Conservation (phyloP, 148 eudicot species). For the Polygonum aviculare region DNA sequence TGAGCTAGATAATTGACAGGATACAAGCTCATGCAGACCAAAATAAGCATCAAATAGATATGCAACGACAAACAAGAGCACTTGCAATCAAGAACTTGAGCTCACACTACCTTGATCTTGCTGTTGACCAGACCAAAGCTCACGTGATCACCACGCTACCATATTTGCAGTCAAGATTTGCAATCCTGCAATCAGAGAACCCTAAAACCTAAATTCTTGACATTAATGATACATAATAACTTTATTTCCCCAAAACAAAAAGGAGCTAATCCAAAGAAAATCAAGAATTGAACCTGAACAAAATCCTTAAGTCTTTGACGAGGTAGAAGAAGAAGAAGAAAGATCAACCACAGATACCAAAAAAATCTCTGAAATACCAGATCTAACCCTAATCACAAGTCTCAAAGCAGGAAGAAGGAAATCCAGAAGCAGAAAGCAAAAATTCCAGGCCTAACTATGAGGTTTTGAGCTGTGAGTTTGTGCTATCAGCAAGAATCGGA, state of each 20-base stretch:
- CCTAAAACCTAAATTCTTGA: slow-evolving; percentile 11
- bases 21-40: not conserved
- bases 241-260: not conserved
- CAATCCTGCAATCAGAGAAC: slow-evolving; percentile 28
- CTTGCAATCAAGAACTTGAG: slow-evolving; percentile 11
- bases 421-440: not conserved
- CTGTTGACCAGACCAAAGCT: slow-evolving; percentile 25
- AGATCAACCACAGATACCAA: not conserved
- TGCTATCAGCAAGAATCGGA: not conserved
- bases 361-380: slow-evolving; percentile 9
- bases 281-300: slow-evolving; percentile 7
- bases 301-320: not conserved
- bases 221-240: not conserved
- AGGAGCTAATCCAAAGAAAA: slow-evolving; percentile 7
- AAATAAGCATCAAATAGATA: not conserved
- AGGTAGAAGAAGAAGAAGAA: not conserved
- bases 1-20: not conserved
- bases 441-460: slow-evolving; percentile 1
- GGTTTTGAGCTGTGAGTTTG: not conserved
- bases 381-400: slow-evolving; percentile 11
- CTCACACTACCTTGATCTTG: slow-evolving; percentile 50
- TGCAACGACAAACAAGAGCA: not conserved
- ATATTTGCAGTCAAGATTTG: not conserved
- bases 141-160: not conserved
- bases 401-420: not conserved